Evolutionary conservation across 306 rosid species (phyloP).

Genomic region (Rubus idaeus): DNA sequence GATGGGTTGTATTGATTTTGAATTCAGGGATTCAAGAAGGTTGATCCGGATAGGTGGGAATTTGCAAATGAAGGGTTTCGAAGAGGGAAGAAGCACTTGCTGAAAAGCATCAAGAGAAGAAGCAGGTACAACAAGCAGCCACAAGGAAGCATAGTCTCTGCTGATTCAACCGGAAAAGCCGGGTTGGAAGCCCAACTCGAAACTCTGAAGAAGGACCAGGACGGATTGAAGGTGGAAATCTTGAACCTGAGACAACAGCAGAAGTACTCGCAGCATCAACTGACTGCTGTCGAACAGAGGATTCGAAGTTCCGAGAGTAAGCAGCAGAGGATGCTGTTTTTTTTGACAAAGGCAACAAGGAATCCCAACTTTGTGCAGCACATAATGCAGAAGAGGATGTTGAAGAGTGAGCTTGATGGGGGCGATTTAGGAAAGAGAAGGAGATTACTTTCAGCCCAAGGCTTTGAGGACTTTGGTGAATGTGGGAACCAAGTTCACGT

Average conservation of each 20-base stretch:
- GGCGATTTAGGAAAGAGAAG: constrained; percentile 48
- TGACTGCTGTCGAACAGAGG: constrained; percentile 49
- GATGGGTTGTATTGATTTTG: not conserved
- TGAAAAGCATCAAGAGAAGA: constrained; percentile 82
- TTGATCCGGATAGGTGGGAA: constrained; percentile 87
- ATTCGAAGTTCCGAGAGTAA: constrained; percentile 48
- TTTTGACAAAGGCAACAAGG: constrained; percentile 52
- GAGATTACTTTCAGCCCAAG: constrained; percentile 43
- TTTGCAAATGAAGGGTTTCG: constrained; percentile 87
- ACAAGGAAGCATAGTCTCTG: constrained; percentile 20
- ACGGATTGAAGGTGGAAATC: constrained; percentile 54
- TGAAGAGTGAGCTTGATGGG: constrained; percentile 48
- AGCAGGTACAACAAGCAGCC: constrained; percentile 48
- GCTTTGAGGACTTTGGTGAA: constrained; percentile 32
- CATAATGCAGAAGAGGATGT: constrained; percentile 43
- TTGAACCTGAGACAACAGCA: constrained; percentile 61
- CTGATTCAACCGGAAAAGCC: constrained; percentile 36
- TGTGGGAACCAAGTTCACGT: constrained; percentile 32
- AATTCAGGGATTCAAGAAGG: constrained; percentile 80
- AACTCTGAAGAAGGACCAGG: constrained; percentile 62
- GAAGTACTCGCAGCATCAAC: constrained; percentile 49
- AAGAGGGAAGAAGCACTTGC: constrained; percentile 81
- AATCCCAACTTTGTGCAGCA: constrained; percentile 46
- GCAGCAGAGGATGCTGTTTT: constrained; percentile 59
- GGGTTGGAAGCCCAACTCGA: constrained; percentile 57